These are phyloP conservation scores for Gamsiella multidivaricata DNA, from an alignment of 192 early-diverging fungal genomes.

Conservation along the genomic window DNA sequence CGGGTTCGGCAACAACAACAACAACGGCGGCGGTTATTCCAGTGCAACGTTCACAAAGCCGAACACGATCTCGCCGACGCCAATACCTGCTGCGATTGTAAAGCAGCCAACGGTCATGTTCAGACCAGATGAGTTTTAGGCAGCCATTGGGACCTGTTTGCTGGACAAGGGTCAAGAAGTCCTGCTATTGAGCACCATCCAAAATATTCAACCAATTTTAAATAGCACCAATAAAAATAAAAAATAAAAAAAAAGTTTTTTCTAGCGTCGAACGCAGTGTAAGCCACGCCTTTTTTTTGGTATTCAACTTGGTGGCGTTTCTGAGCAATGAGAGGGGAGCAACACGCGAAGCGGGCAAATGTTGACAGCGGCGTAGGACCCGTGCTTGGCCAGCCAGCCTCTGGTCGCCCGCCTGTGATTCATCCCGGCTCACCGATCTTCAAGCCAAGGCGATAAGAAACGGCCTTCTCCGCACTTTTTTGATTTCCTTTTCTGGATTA, in stretches of 20 bases:
- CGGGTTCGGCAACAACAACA: not conserved
- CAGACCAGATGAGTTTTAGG: conserved; percentile 30
- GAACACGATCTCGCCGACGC: conserved; percentile 38
- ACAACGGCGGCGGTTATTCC: conserved; percentile 1
- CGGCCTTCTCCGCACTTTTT: conserved; percentile 33
- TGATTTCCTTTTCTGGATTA: conserved; percentile 35
- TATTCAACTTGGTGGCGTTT: no score
- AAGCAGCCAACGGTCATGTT: conserved; percentile 32
- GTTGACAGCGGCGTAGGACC: no score
- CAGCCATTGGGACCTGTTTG: no score
- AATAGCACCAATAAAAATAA: no score
- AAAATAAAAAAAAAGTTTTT: no score
- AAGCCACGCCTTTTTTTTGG: no score
- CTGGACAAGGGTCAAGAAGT: no score
- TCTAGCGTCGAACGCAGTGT: no score
- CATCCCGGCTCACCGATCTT: conserved; percentile 25
- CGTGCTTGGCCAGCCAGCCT: not conserved
- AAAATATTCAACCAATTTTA: no score
- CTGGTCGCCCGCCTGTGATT: conserved; percentile 12
- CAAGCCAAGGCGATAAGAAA: not conserved
- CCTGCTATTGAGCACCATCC: no score
- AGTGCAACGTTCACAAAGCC: conserved; percentile 10
- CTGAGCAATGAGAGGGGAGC: no score
- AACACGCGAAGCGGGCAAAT: no score
- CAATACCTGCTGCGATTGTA: conserved; percentile 10